Evolutionary conservation across 176 grass and related monocot species (phyloP), one percentile per base, ranked within the genome.

Genomic region (Typha latifolia): DNA sequence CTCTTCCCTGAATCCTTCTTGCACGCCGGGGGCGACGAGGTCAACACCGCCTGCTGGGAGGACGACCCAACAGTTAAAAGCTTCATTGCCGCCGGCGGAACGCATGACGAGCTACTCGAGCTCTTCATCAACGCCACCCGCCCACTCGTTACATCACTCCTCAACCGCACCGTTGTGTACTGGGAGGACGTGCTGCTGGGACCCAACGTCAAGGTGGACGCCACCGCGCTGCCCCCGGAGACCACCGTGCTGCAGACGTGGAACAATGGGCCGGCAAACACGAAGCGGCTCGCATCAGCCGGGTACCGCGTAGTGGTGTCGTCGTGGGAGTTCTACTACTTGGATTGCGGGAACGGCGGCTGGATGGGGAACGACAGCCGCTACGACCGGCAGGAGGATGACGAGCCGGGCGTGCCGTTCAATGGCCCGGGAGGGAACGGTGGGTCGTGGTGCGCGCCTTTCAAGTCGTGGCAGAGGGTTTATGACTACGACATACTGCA

Each of bases 401-500:
- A 96, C 71, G 51, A 57, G 12, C 82, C 84, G 9, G 75, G 84
- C 0, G 1, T 47, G 50, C 93, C 88, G 20, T 96, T 91, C 81
- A 96, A 96, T 79, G 83, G 91, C 78, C 82, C 80, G 0, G 93
- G 93, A 5, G 93, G 88, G 47, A 80, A 78, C 62, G 93, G 93
- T 24, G 93, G 93, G 57, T 91, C 85, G 0, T 96, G 93, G 93
- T 96, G 93, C 78, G 88, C 88, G 49, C 93, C 93, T 0, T 91
- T 84, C 88, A 96, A 91, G 75, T 79, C 85, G 14, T 96, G 93
- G 93, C 93, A 96, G 71, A 85, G 93, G 79, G 67, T 96, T 14
- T 96, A 96, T 72, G 88, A 91, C 82, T 96, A 91, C 72, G 93
- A 96, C 82, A 89, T 96, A 80, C 79, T 91, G 59, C 73, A 96